phyloP scores from a whole-genome alignment of 306 rosid genomes.

The Sindora glabra region DNA sequence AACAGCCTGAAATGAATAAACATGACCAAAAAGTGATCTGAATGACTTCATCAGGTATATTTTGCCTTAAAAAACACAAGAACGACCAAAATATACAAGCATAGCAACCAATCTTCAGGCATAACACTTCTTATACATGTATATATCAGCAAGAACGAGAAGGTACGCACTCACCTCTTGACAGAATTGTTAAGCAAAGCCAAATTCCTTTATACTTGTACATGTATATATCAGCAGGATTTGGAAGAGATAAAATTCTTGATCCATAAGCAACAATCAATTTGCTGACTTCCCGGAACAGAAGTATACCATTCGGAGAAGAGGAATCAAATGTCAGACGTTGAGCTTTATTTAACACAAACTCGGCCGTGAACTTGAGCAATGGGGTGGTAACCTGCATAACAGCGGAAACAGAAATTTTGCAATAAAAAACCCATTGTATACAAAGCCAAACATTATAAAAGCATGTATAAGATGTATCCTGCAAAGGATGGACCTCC shows the following conservation, averaged over 20 bases:
- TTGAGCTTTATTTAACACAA: constrained; percentile 93
- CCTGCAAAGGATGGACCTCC: too few relatives aligned
- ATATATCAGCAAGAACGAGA: too few relatives aligned
- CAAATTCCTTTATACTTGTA: constrained; percentile 97
- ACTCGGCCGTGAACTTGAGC: constrained; percentile 95
- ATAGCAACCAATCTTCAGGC: neutral
- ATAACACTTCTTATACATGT: neutral
- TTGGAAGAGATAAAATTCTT: constrained; percentile 83
- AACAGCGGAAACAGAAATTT: neutral
- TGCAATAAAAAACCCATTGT: neutral
- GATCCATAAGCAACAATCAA: constrained; percentile 92
- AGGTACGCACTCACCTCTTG: constrained; percentile 60
- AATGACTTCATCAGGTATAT: too few relatives aligned
- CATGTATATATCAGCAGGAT: constrained; percentile 74
- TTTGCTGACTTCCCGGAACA: constrained; percentile 98
- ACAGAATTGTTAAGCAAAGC: constrained; percentile 73
- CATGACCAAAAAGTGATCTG: too few relatives aligned
- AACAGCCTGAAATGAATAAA: too few relatives aligned
- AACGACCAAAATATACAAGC: neutral
- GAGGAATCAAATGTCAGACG: constrained; percentile 97
- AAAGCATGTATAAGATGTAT: too few relatives aligned
- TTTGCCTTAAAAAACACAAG: neutral
- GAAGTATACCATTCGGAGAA: constrained; percentile 98
- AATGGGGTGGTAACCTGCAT: constrained; percentile 92
- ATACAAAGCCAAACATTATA: neutral